These are phyloP conservation scores for Eucalyptus guilfoylei DNA, from an alignment of 345 rosid genomes.

Conservation along the genomic window DNA sequence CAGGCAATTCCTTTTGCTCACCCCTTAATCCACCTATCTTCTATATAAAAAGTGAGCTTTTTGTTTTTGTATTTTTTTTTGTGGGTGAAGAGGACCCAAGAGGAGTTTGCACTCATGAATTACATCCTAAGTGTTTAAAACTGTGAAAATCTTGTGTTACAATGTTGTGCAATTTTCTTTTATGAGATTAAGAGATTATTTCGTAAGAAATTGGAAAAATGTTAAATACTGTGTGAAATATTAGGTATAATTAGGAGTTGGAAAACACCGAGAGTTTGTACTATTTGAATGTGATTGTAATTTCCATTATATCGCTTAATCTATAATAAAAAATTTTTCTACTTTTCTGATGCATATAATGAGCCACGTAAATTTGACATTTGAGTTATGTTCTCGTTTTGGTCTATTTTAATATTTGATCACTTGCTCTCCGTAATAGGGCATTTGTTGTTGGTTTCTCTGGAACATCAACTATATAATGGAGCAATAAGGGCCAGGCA, in stretches of 20 bases:
- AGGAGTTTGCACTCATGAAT: neutral
- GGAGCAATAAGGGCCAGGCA: neutral
- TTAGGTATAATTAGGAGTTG: neutral
- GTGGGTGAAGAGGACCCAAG: neutral
- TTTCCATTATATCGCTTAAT: neutral
- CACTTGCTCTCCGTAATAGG: neutral
- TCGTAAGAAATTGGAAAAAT: neutral
- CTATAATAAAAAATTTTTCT: neutral
- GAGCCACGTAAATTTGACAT: neutral
- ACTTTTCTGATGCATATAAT: neutral
- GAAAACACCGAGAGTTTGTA: neutral
- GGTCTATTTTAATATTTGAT: neutral
- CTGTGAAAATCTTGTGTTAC: neutral
- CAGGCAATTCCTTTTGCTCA: too few species aligned
- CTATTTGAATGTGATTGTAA: neutral
- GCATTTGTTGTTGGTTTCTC: neutral
- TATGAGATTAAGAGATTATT: neutral
- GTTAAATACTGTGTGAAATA: neutral
- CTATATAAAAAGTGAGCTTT: neutral
- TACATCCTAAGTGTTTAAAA: neutral
- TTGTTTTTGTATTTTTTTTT: too few species aligned
- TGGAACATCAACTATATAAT: neutral
- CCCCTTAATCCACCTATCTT: neutral
- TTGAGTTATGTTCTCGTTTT: neutral
- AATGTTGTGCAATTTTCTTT: neutral